A percentile compares a stretch with the other conserved stretches of the same genome.
Conservation (phyloP, 352 stramenopile species). For the Aphanomyces stellatus region DNA sequence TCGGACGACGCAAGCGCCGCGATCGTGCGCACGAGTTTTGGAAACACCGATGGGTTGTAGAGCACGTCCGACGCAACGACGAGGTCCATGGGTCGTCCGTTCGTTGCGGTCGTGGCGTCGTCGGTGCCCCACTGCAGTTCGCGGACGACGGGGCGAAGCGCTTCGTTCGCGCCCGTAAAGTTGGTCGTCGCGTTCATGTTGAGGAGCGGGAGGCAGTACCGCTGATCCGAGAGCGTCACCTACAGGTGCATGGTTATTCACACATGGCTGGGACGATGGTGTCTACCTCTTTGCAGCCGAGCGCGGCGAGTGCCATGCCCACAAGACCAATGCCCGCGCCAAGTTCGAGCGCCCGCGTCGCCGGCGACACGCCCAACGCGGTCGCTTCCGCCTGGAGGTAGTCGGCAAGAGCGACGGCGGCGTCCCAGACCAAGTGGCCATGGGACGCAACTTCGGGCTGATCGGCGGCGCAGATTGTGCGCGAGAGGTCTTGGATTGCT, state of each 20-base stretch:
- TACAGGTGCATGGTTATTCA: background rate
- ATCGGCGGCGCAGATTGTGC: background rate
- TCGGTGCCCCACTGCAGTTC: conserved; percentile 23
- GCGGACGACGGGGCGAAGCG: background rate
- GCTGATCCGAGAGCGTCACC: conserved; percentile 34
- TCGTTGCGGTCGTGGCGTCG: background rate
- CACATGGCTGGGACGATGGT: background rate
- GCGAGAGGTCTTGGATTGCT: conserved; percentile 5
- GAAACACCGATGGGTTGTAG: conserved; percentile 34
- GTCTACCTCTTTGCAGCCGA: conserved; percentile 30
- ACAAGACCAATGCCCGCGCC: conserved; percentile 43
- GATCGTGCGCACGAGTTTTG: conserved; percentile 33
- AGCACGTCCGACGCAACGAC: conserved; percentile 46
- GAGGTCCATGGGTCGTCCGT: conserved; percentile 24
- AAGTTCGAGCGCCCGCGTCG: conserved; percentile 32
- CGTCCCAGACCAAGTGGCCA: conserved; percentile 49
- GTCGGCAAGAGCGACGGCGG: conserved; percentile 38
- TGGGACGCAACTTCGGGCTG: conserved; percentile 26
- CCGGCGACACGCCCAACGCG: too few relatives aligned
- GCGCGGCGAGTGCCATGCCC: conserved; percentile 36
- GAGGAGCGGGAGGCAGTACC: conserved; percentile 41
- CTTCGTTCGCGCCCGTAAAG: conserved; percentile 18
- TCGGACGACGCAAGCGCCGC: conserved; percentile 21
- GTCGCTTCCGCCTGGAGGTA: conserved; percentile 31
- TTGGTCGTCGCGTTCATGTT: conserved; percentile 39